These are phyloP conservation scores for Neonectria faginata DNA, from an alignment of 2,329 filamentous ascomycete genomes.

Conservation along the genomic window DNA sequence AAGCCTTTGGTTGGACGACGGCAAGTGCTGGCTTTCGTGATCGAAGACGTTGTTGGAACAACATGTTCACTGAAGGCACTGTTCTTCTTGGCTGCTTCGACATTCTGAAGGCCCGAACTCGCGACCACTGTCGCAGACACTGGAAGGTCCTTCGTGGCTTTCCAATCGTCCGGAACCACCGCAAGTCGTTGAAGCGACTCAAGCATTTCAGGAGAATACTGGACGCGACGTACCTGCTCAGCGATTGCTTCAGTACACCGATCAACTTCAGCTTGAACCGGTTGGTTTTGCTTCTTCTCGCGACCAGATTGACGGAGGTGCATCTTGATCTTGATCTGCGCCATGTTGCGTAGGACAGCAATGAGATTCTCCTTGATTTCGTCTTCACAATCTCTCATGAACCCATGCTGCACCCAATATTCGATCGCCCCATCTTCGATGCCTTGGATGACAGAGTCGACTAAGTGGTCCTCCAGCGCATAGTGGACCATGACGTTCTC, in stretches of 20 bases:
- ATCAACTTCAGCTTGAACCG: not conserved
- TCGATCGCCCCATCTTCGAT: constrained; percentile 45
- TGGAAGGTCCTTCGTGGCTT: constrained; percentile 10
- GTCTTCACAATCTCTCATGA: constrained; percentile 39
- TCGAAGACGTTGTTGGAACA: constrained; percentile 1
- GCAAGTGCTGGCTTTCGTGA: not conserved
- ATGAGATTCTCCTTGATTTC: constrained; percentile 40
- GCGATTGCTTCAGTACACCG: not conserved
- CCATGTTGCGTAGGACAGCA: constrained; percentile 38
- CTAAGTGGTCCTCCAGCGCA: constrained; percentile 13
- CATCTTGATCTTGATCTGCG: constrained; percentile 40
- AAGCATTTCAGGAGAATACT: constrained; percentile 30
- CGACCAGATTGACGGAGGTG: constrained; percentile 2
- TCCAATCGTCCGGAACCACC: constrained; percentile 18
- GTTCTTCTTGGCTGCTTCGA: not conserved
- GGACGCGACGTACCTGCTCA: constrained; percentile 20
- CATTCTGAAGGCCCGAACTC: constrained; percentile 1
- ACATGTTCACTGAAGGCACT: not conserved
- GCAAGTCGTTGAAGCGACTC: constrained; percentile 16
- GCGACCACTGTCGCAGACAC: not conserved
- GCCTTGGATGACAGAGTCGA: constrained; percentile 34
- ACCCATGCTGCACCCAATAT: constrained; percentile 42
- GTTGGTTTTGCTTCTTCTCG: not conserved
- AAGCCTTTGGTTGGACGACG: constrained; percentile 28
- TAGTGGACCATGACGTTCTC: constrained; percentile 26